Percentiles rank a stretch among this genome's conserved stretches.
phyloP scores from a whole-genome alignment of 345 rosid genomes.

The Brassica rapa region DNA sequence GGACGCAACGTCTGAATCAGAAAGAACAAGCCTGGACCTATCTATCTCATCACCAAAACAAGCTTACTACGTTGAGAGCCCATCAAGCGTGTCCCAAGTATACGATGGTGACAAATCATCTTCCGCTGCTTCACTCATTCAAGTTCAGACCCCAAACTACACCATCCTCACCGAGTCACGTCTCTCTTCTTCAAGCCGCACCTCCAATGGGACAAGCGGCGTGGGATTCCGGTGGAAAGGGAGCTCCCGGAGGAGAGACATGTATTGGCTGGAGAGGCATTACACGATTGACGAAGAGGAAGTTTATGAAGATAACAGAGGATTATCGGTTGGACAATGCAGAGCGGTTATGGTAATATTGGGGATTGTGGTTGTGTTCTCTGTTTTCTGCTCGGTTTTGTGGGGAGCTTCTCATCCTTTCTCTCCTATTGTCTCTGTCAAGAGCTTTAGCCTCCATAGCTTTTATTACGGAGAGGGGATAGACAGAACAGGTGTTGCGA shows the following conservation, averaged over 20 bases:
- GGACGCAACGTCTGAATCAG: slow-evolving; percentile 74
- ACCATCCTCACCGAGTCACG: slow-evolving; percentile 39
- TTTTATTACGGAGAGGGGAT: slow-evolving; percentile 76
- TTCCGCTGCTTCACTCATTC: slow-evolving; percentile 43
- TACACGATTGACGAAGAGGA: slow-evolving; percentile 73
- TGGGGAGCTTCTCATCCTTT: slow-evolving; percentile 85
- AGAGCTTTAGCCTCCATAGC: slow-evolving; percentile 61
- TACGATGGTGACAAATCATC: slow-evolving; percentile 82
- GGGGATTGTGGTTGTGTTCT: slow-evolving; percentile 53
- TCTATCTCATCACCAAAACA: slow-evolving; percentile 80
- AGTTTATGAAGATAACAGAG: slow-evolving; percentile 41
- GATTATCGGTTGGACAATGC: slow-evolving; percentile 50
- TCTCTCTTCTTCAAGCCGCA: slow-evolving; percentile 42
- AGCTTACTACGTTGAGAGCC: slow-evolving; percentile 73
- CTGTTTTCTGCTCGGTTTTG: slow-evolving; percentile 67
- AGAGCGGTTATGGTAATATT: slow-evolving; percentile 56
- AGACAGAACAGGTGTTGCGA: slow-evolving; percentile 76
- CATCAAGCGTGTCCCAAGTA: slow-evolving; percentile 65
- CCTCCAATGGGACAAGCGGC: slow-evolving; percentile 32
- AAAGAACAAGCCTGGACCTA: slow-evolving; percentile 64
- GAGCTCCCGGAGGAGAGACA: slow-evolving; percentile 56
- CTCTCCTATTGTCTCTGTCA: slow-evolving; percentile 55
- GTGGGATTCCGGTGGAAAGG: slow-evolving; percentile 55
- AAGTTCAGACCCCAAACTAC: slow-evolving; percentile 40
- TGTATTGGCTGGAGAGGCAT: slow-evolving; percentile 72